phyloP scores from a whole-genome alignment of 2,329 filamentous ascomycete genomes.

The Neofusicoccum sp. region DNA sequence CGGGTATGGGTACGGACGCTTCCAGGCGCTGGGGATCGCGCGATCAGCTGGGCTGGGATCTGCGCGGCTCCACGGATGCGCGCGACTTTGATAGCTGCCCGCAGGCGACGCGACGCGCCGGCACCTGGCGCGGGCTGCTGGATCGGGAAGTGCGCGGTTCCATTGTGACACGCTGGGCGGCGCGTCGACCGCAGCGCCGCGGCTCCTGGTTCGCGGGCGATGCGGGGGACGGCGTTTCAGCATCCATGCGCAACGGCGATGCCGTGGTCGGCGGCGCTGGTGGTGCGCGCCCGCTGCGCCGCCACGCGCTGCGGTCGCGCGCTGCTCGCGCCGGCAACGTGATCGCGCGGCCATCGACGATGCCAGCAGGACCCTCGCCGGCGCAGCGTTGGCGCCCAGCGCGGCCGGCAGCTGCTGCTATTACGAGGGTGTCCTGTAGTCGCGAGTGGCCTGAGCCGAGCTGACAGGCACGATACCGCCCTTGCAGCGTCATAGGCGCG shows the following conservation, averaged over 20 bases:
- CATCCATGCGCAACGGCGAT: not conserved
- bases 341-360: not conserved
- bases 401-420: not conserved
- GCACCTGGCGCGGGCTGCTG: too few relatives aligned
- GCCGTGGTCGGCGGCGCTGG: too few relatives aligned
- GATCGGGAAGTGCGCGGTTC: not conserved
- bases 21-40: not conserved
- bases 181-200: not conserved
- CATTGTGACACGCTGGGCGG: slow-evolving; percentile 2
- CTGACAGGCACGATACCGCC: slow-evolving; percentile 5
- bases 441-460: slow-evolving; percentile 10
- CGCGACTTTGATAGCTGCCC: slow-evolving; percentile 11
- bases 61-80: slow-evolving; percentile 12
- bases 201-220: not conserved
- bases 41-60: slow-evolving; percentile 4
- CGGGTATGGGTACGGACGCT: not conserved
- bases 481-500: slow-evolving; percentile 11
- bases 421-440: slow-evolving; percentile 13
- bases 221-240: slow-evolving; percentile 7
- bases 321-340: slow-evolving; percentile 2
- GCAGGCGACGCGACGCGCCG: not conserved
- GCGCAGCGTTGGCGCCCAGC: not conserved
- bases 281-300: too few relatives aligned
- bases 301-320: not conserved
- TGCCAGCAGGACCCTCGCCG: not conserved